A percentile compares a stretch with the other conserved stretches of the same genome.
Conservation (phyloP, 305 asterid species). For the Petunia hybrid region DNA sequence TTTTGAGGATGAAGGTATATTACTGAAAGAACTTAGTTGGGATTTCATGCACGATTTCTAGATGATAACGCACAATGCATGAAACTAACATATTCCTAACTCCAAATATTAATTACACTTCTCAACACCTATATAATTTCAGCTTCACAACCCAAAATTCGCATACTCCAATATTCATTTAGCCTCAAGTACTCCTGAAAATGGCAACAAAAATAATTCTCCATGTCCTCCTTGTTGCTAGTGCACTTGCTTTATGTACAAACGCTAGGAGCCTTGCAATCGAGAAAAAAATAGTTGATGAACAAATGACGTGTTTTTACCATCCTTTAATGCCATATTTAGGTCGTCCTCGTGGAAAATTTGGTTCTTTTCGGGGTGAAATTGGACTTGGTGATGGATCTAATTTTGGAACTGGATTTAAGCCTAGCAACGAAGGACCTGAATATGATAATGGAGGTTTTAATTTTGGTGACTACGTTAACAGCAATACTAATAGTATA, state of each 20-base stretch:
- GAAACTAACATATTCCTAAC: conserved; percentile 2
- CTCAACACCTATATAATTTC: background rate
- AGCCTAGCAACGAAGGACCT: background rate
- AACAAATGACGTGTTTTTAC: background rate
- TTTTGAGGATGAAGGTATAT: background rate
- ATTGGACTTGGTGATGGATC: no score
- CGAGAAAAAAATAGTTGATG: background rate
- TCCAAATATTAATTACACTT: background rate
- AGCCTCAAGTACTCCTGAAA: background rate
- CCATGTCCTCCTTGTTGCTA: background rate
- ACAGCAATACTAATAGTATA: no score
- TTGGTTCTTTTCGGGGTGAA: no score
- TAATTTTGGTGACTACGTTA: background rate
- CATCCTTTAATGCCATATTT: background rate
- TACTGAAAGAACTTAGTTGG: background rate
- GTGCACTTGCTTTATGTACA: background rate
- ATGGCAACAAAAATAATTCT: background rate
- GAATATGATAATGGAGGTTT: background rate
- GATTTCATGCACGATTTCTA: background rate
- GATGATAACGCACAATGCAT: conserved; percentile 21
- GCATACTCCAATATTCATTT: background rate
- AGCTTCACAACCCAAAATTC: conserved; percentile 16
- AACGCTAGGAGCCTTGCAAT: background rate
- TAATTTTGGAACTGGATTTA: background rate
- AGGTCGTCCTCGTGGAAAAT: background rate